phyloP scores from a whole-genome alignment of 148 eudicot species.

The Vaccinium darrowii region DNA sequence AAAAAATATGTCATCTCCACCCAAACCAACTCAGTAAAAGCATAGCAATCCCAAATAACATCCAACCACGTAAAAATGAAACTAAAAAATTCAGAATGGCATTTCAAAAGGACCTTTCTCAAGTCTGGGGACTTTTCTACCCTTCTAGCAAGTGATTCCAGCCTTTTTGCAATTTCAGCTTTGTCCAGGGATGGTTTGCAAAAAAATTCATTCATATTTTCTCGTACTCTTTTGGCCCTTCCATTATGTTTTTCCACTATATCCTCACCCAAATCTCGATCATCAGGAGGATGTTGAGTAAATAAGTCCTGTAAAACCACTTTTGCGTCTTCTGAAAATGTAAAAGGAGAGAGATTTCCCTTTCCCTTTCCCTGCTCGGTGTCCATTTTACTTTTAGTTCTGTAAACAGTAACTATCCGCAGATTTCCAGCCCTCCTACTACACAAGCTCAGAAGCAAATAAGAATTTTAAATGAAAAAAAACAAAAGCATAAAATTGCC shows the following conservation, averaged over 20 bases:
- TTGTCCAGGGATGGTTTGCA: constrained; percentile 43
- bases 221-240: constrained; percentile 25
- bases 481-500: constrained; percentile 1
- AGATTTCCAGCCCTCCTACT: constrained; percentile 44
- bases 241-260: constrained; percentile 26
- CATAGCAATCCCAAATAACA: neutral
- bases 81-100: constrained; percentile 10
- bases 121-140: constrained; percentile 35
- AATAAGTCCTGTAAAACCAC: constrained; percentile 64
- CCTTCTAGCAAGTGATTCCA: constrained; percentile 43
- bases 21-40: neutral
- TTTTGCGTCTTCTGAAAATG: constrained; percentile 63
- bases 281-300: constrained; percentile 71
- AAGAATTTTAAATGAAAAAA: neutral
- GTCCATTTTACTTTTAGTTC: constrained; percentile 31
- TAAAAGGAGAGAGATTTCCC: constrained; percentile 37
- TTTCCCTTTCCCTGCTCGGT: constrained; percentile 13
- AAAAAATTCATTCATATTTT: constrained; percentile 48
- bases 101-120: constrained; percentile 51
- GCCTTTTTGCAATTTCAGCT: constrained; percentile 47
- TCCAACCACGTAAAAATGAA: neutral
- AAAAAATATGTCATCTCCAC: neutral
- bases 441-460: constrained; percentile 13
- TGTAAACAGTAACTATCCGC: constrained; percentile 58
- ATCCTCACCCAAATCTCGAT: constrained; percentile 37